Evolutionary conservation across 2,329 filamentous ascomycete species (phyloP).

Genomic region (Didymella keratinophila): DNA sequence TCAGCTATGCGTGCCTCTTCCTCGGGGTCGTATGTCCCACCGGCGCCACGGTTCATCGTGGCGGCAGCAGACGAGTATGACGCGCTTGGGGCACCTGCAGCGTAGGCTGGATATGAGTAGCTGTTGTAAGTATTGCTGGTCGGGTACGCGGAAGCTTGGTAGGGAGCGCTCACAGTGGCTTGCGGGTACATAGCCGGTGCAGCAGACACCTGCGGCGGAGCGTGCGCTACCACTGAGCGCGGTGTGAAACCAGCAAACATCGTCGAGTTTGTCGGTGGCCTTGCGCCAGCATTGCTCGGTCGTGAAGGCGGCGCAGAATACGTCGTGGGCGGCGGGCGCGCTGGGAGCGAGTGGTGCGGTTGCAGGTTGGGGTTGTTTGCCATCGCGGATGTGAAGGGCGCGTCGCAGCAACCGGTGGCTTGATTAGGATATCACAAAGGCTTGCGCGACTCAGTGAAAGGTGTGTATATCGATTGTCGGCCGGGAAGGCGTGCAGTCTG

Average conservation of each 20-base stretch:
- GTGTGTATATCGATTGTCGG: constrained; percentile 19
- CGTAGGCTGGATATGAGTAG: constrained; percentile 80
- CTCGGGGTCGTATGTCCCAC: constrained; percentile 70
- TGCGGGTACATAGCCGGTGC: constrained; percentile 49
- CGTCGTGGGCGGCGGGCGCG: constrained; percentile 71
- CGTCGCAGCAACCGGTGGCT: constrained; percentile 15
- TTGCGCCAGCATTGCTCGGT: constrained; percentile 37
- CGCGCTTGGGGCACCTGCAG: constrained; percentile 46
- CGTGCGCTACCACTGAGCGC: constrained; percentile 59
- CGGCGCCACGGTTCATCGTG: constrained; percentile 41
- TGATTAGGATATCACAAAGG: constrained; percentile 7
- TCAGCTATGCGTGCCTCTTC: constrained; percentile 91
- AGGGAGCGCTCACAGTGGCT: constrained; percentile 52
- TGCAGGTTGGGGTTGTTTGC: constrained; percentile 38
- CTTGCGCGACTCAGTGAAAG: constrained; percentile 14
- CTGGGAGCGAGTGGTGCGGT: constrained; percentile 71
- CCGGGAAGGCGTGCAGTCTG: constrained; percentile 18
- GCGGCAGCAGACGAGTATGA: constrained; percentile 32
- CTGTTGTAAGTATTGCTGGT: constrained; percentile 56
- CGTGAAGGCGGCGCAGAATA: constrained; percentile 68
- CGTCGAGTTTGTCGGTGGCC: constrained; percentile 36
- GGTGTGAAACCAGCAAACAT: constrained; percentile 67
- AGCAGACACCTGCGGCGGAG: constrained; percentile 48
- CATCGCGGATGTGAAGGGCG: constrained; percentile 23
- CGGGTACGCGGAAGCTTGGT: constrained; percentile 51